Conservation (phyloP, 169 alveolate species). For the Plasmodium chabaudi region DNA sequence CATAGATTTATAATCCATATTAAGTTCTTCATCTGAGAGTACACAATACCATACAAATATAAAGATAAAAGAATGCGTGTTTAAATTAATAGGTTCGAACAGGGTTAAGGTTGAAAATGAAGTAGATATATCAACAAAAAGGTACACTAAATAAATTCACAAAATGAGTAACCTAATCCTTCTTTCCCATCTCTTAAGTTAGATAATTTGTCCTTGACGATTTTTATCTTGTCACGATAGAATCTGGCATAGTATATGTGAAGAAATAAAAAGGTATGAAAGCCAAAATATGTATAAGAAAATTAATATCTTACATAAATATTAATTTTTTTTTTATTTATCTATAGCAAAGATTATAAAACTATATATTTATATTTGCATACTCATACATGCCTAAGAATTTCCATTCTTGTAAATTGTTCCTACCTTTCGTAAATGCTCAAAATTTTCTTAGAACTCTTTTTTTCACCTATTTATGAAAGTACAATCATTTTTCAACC, state of each 20-base stretch:
- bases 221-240: slow-evolving; percentile 31
- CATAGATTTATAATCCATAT: too few species aligned
- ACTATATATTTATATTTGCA: too few species aligned
- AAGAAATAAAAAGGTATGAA: not conserved
- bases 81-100: not conserved
- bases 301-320: not conserved
- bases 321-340: too few species aligned
- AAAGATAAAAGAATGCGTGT: not conserved
- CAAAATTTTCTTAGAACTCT: slow-evolving; percentile 9
- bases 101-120: too few species aligned
- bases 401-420: too few species aligned
- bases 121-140: too few species aligned
- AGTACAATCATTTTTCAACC: not conserved
- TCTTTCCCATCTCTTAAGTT: slow-evolving; percentile 38
- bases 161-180: not conserved
- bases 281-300: not conserved
- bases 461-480: slow-evolving; percentile 20
- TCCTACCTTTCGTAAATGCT: slow-evolving; percentile 24
- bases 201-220: slow-evolving; percentile 17
- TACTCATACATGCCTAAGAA: too few species aligned
- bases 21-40: too few species aligned
- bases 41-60: too few species aligned
- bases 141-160: too few species aligned
- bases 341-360: too few species aligned
- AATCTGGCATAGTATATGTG: slow-evolving; percentile 10